Percentiles rank a stretch among this genome's conserved stretches.
phyloP scores from a whole-genome alignment of 2,329 filamentous ascomycete genomes.

The Rutstroemia sp. region DNA sequence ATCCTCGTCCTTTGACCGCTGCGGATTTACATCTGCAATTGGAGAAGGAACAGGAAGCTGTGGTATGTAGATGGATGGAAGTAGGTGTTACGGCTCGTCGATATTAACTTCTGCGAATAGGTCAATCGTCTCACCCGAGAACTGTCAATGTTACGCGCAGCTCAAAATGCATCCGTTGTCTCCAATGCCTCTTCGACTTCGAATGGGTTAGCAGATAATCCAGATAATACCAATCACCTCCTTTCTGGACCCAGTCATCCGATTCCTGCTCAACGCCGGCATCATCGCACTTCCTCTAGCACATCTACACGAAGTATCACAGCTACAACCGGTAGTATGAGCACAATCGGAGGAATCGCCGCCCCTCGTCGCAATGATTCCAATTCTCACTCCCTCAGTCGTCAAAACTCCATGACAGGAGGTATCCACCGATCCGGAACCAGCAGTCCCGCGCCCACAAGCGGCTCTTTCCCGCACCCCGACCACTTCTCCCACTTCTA shows the following conservation, averaged over 20 bases:
- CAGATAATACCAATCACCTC: constrained; percentile 45
- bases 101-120: constrained; percentile 36
- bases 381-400: constrained; percentile 21
- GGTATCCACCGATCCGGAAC: constrained; percentile 24
- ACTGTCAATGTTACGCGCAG: constrained; percentile 70
- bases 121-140: constrained; percentile 91
- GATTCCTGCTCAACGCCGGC: constrained; percentile 46
- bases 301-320: constrained; percentile 47
- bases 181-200: constrained; percentile 60
- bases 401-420: constrained; percentile 28
- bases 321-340: constrained; percentile 33
- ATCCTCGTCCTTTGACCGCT: constrained; percentile 80
- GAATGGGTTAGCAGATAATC: constrained; percentile 41
- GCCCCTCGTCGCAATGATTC: constrained; percentile 14
- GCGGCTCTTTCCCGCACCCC: constrained; percentile 22
- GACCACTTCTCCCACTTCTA: constrained; percentile 27
- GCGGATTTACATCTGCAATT: constrained; percentile 83
- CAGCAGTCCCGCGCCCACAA: constrained; percentile 23
- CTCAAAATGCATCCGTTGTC: constrained; percentile 58
- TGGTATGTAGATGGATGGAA: constrained; percentile 48
- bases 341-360: constrained; percentile 27
- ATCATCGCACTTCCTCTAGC: constrained; percentile 47
- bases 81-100: neutral
- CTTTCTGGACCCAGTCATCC: constrained; percentile 52
- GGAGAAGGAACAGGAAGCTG: constrained; percentile 91